These are phyloP conservation scores for Tetracentron sinense DNA, from an alignment of 164 flowering plant species.

Conservation along the genomic window DNA sequence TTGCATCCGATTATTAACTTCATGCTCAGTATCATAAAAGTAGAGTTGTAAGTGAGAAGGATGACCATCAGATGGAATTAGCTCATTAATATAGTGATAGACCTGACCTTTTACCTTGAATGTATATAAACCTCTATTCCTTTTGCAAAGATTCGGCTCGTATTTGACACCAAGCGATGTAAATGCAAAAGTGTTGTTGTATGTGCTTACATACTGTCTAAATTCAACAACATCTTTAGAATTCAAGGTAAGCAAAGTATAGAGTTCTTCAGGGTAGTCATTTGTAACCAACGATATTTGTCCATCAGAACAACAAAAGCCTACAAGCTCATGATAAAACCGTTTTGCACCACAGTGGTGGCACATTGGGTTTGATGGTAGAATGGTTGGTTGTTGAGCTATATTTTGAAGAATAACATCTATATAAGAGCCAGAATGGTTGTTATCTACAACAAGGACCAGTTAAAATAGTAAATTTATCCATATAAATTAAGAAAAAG, in stretches of 20 bases:
- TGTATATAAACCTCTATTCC: constrained; percentile 2
- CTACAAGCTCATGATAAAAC: not conserved
- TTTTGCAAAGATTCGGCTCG: not conserved
- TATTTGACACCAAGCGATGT: constrained; percentile 3
- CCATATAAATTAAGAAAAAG: too few relatives aligned
- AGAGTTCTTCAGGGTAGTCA: not conserved
- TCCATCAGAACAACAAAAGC: not conserved
- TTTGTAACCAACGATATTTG: not conserved
- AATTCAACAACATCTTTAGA: not conserved
- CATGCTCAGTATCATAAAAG: constrained; percentile 6
- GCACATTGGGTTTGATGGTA: too few relatives aligned
- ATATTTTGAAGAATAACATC: too few relatives aligned
- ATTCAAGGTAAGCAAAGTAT: not conserved
- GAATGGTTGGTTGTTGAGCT: too few relatives aligned
- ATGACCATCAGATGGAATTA: not conserved
- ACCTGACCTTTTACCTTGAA: constrained; percentile 4
- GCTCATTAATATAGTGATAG: constrained; percentile 2
- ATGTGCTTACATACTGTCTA: not conserved
- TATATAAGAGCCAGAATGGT: too few relatives aligned
- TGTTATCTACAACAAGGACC: too few relatives aligned
- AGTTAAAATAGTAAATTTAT: too few relatives aligned
- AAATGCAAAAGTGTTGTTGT: constrained; percentile 3
- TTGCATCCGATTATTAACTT: not conserved
- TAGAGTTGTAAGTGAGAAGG: not conserved
- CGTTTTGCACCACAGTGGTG: not conserved